phyloP scores from a whole-genome alignment of 495 filamentous ascomycete genomes.

The Jackrogersella minutella region DNA sequence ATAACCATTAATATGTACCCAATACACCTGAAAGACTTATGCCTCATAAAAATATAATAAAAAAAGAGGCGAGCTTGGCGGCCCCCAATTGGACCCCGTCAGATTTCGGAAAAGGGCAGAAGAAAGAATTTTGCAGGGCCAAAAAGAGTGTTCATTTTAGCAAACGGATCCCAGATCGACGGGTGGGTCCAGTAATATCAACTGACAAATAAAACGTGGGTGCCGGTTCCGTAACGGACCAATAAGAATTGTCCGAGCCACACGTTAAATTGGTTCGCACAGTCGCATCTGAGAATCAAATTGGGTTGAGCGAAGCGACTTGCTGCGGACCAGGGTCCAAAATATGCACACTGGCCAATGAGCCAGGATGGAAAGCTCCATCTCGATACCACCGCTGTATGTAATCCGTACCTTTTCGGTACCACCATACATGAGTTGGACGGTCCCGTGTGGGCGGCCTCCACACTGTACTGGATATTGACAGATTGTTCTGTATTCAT shows the following conservation, averaged over 20 bases:
- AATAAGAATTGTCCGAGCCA: conserved; percentile 36
- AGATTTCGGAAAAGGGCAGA: conserved; percentile 9
- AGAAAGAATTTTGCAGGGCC: conserved; percentile 25
- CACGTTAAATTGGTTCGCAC: conserved; percentile 37
- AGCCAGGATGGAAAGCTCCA: conserved; percentile 20
- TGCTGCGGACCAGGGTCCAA: too few species aligned
- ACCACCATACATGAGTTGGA: conserved; percentile 19
- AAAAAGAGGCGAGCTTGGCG: background rate
- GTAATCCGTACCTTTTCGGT: conserved; percentile 21
- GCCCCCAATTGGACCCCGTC: conserved; percentile 4
- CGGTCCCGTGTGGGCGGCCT: conserved; percentile 31
- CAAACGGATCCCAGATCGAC: conserved; percentile 36
- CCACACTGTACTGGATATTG: conserved; percentile 26
- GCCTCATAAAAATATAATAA: conserved; percentile 13
- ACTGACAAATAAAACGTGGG: conserved; percentile 43
- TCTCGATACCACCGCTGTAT: conserved; percentile 10
- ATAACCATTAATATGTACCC: too few species aligned
- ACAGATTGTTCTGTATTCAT: background rate
- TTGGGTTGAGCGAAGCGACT: too few species aligned
- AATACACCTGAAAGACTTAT: too few species aligned
- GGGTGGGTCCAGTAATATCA: conserved; percentile 40
- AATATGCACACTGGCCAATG: conserved; percentile 22
- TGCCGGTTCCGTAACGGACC: conserved; percentile 7
- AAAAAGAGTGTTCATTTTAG: background rate
- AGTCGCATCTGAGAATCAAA: conserved; percentile 25